phyloP scores from a whole-genome alignment of 805 yeast genomes.

The Ogataea pignaliae region DNA sequence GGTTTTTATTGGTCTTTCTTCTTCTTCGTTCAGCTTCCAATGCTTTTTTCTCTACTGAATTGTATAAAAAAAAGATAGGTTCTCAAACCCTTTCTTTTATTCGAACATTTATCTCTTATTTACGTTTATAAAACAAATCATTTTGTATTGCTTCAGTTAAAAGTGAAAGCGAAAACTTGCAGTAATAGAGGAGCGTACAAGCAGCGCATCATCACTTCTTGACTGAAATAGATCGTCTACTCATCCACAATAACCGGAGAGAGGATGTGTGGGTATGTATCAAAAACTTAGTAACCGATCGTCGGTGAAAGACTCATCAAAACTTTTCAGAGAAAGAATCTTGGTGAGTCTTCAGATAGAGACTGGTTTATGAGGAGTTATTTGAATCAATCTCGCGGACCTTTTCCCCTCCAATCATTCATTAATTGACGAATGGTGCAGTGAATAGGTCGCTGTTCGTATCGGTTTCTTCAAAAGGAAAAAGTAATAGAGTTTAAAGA shows the following conservation, averaged over 20 bases:
- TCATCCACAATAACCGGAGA: no score
- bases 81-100: no score
- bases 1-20: not conserved
- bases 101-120: no score
- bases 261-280: constrained; percentile 23
- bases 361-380: constrained; percentile 37
- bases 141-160: no score
- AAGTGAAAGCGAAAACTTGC: no score
- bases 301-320: constrained; percentile 14
- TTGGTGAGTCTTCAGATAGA: constrained; percentile 6
- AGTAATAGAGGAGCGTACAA: no score
- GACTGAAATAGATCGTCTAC: no score
- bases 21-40: not conserved
- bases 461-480: constrained; percentile 26
- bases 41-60: not conserved
- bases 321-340: not conserved
- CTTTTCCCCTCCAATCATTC: constrained; percentile 45
- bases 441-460: constrained; percentile 43
- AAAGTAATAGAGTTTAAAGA: constrained; percentile 1
- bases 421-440: constrained; percentile 33
- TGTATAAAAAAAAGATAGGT: no score
- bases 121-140: not conserved
- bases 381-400: constrained; percentile 33
- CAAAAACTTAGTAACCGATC: constrained; percentile 39
- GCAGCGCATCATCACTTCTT: no score